Evolutionary conservation across 1,284 basidiomycete genomes (phyloP), one percentile per base, ranked within the genome.

Genomic region (Bondarzewia mesenterica): DNA sequence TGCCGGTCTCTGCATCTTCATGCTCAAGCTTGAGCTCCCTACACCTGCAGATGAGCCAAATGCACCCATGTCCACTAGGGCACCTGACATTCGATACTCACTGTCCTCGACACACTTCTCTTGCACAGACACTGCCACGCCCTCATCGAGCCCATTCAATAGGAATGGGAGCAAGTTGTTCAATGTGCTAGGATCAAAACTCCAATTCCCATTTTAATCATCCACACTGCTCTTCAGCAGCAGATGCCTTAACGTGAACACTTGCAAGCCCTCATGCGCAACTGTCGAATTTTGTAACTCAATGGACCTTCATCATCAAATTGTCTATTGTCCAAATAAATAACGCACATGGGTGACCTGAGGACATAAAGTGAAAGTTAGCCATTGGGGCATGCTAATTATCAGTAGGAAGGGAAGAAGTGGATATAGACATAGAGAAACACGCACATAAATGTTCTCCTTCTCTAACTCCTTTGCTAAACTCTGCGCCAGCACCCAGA

Each of bases 171-270:
- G 15, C 10, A 51, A 44, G 8, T 57, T 50, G 27, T 37, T 47
- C 47, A 67, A 60, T 47, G 59, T 51, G 49, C 53, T 57, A 37
- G 65, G 65, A 39, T 76, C 74, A 56, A 74, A 80, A 42, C 65
- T 71, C 82, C 80, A 83, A 50, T 74, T 78, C 39, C 78, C 78
- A 46, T 74, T 76, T 50, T 60, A 67, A 55, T 78, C 78, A 44
- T 78, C 77, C 46, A 71, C 61, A 41, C 58, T 62, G 47, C 70
- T 71, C 51, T 77, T 65, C 5, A 87, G 88, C 57, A 89, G 71
- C 29, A 90, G 67, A 58, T 89, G 87, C 0, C 89, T 88, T 1
- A 91, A 77, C 4, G 89, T 91, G 60, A 87, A 88, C 41, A 91
- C 86, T 63, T 87, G 81, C 49, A 90, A 62, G 1, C 85, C 87